A percentile compares a stretch with the other conserved stretches of the same genome.
Evolutionary conservation across 768 basidiomycete species (phyloP).

Genomic region (Hericium erinaceus): DNA sequence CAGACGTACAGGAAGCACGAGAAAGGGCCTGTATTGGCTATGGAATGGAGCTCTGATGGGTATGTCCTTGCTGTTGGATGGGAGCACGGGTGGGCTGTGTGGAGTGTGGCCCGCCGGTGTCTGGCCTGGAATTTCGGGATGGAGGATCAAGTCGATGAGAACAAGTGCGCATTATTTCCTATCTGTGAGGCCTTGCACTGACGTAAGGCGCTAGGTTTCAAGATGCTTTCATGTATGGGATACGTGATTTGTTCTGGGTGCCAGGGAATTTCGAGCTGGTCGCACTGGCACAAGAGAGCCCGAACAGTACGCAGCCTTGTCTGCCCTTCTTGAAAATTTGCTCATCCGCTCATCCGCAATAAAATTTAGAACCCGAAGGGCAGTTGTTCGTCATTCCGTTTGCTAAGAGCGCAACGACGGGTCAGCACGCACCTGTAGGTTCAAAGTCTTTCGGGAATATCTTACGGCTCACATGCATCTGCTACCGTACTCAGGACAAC

Average conservation of each 20-base stretch:
- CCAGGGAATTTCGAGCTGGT: slow-evolving; percentile 89
- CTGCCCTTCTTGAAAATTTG: neutral
- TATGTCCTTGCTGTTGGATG: slow-evolving; percentile 92
- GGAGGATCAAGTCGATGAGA: slow-evolving; percentile 50
- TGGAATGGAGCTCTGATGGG: slow-evolving; percentile 95
- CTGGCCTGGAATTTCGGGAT: slow-evolving; percentile 69
- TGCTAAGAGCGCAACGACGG: slow-evolving; percentile 89
- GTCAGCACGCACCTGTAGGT: slow-evolving; percentile 83
- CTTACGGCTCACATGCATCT: neutral
- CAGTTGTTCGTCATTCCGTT: slow-evolving; percentile 86
- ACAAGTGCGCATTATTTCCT: slow-evolving; percentile 25
- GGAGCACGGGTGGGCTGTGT: slow-evolving; percentile 83
- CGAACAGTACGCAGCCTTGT: slow-evolving; percentile 34
- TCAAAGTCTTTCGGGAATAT: neutral
- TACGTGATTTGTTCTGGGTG: slow-evolving; percentile 77
- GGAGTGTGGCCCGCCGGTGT: slow-evolving; percentile 84
- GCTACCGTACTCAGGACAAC: slow-evolving; percentile 56
- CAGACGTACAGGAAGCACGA: slow-evolving; percentile 44
- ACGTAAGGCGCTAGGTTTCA: slow-evolving; percentile 38
- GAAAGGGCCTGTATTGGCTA: slow-evolving; percentile 51
- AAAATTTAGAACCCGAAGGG: slow-evolving; percentile 41
- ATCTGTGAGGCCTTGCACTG: slow-evolving; percentile 3
- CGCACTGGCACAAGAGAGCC: slow-evolving; percentile 49
- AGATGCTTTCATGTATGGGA: slow-evolving; percentile 80
- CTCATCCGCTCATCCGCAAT: neutral